Base-by-base conservation (phyloP, 106 monocot genomes). In the Narthecium ossifragum region DNA sequence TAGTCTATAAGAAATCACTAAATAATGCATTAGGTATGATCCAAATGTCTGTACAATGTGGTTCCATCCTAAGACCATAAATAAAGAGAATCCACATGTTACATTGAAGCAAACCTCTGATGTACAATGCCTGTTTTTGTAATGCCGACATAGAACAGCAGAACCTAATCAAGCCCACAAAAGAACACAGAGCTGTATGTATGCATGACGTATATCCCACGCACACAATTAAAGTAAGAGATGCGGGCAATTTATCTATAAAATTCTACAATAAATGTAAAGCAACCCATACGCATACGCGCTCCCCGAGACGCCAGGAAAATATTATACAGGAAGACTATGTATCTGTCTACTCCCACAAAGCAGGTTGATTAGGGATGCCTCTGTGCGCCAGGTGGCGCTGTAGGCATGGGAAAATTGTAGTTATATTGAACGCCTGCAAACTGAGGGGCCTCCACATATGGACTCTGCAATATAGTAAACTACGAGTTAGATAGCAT, bases 391-490 rank as follows among this genome's bases (percentile, higher is more conserved):
- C 87, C 87, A 25, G 87, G 87, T 28, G 87, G 87, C 62, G 87
- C 78, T 12, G 76, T 71, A 2, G 87, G 87, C 79, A 83, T 83
- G 20, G 87, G 87, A 30, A 83, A 83, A 52, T 67, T 71, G 57
- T 62, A 71, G 21, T 24, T 57, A 33, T 63, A 62, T 0, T 61
- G 65, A 58, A 61, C 17, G 54, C 75, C 81, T 8, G 26, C 75
- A 48, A 82, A 73, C 39, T 49, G 71, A 54, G 86, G 86, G 17
- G 82, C 75, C 73, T 88, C 87, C 79, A 88, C 87, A 60, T 88
- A 88, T 50, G 87, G 87, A 46, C 87, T 83, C 87, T 88, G 60
- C 10, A 31, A 63, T 50, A 68, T 7, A 53, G 26, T 33, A 55
- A 28, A 25, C 37, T 13, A 64, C 8, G 45, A 64, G 32, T 4